phyloP scores from a whole-genome alignment of 371 early-diverging fungal species.

The Mortierella sp. region DNA sequence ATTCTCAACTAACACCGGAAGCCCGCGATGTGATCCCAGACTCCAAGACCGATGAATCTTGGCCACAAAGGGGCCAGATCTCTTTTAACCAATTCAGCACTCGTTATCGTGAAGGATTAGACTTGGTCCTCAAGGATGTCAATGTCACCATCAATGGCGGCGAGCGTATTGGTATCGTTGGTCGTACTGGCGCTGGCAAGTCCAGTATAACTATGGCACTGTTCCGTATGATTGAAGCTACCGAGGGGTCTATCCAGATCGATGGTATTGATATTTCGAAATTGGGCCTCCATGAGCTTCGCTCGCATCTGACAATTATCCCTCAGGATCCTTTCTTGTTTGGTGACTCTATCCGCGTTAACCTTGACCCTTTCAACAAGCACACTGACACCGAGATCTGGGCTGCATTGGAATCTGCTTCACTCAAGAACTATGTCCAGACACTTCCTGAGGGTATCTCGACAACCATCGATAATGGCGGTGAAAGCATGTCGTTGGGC shows the following conservation, averaged over 20 bases:
- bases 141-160: conserved; percentile 62
- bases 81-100: conserved; percentile 62
- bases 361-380: conserved; percentile 84
- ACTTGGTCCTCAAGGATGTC: conserved; percentile 69
- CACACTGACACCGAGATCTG: conserved; percentile 82
- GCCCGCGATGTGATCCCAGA: conserved; percentile 65
- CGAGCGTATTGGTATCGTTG: conserved; percentile 86
- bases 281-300: conserved; percentile 62
- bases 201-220: conserved; percentile 64
- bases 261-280: conserved; percentile 64
- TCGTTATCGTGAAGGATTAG: conserved; percentile 67
- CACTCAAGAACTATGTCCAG: conserved; percentile 61
- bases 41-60: conserved; percentile 40
- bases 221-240: conserved; percentile 65
- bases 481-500: conserved; percentile 77
- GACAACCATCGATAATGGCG: conserved; percentile 68
- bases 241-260: conserved; percentile 61
- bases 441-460: conserved; percentile 63
- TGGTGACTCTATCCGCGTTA: conserved; percentile 77
- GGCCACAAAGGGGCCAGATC: conserved; percentile 63
- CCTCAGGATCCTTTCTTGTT: conserved; percentile 93
- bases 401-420: conserved; percentile 76
- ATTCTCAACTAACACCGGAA: conserved; percentile 53
- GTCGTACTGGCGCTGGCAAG: conserved; percentile 80
- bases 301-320: conserved; percentile 67